A percentile compares a stretch with the other conserved stretches of the same genome.
phyloP scores from a whole-genome alignment of 2,329 filamentous ascomycete species.

The Trichophyton benhamiae region DNA sequence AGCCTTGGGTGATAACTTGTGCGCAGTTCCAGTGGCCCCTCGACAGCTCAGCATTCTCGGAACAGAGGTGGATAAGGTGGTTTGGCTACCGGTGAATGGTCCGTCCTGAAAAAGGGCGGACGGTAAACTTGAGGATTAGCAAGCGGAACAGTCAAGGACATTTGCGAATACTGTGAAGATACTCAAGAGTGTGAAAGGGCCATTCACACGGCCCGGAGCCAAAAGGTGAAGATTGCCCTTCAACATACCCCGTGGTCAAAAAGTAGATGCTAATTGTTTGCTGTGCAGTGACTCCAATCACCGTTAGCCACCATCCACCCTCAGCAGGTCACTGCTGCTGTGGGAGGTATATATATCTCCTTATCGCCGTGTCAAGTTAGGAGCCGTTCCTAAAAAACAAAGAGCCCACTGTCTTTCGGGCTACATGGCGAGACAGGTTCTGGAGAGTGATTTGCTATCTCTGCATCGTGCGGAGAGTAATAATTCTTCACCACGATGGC shows the following conservation, averaged over 20 bases:
- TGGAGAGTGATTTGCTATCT: slow-evolving; percentile 7
- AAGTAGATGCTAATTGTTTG: background rate
- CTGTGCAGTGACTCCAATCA: background rate
- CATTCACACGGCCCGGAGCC: background rate
- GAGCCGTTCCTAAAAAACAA: background rate
- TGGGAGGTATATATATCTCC: background rate
- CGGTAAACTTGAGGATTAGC: slow-evolving; percentile 28
- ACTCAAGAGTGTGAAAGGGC: background rate
- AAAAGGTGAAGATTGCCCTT: background rate
- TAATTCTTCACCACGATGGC: slow-evolving; percentile 8
- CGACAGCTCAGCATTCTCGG: slow-evolving; percentile 13
- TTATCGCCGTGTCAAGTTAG: background rate
- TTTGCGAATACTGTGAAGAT: slow-evolving; percentile 1
- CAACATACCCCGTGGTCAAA: too few species aligned
- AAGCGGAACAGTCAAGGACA: background rate
- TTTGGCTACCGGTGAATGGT: slow-evolving; percentile 38
- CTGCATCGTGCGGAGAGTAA: slow-evolving; percentile 2
- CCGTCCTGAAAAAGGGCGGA: slow-evolving; percentile 42
- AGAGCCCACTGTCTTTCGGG: background rate
- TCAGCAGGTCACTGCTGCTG: background rate
- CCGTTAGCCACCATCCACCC: background rate
- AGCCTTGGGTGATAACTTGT: slow-evolving; percentile 9
- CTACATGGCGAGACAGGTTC: slow-evolving; percentile 5
- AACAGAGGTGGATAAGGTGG: slow-evolving; percentile 22
- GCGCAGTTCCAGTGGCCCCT: slow-evolving; percentile 10